Percentiles rank a stretch among this genome's conserved stretches.
Conservation (phyloP, 139 green algal species). For the Chlamydomonas schloesseri region DNA sequence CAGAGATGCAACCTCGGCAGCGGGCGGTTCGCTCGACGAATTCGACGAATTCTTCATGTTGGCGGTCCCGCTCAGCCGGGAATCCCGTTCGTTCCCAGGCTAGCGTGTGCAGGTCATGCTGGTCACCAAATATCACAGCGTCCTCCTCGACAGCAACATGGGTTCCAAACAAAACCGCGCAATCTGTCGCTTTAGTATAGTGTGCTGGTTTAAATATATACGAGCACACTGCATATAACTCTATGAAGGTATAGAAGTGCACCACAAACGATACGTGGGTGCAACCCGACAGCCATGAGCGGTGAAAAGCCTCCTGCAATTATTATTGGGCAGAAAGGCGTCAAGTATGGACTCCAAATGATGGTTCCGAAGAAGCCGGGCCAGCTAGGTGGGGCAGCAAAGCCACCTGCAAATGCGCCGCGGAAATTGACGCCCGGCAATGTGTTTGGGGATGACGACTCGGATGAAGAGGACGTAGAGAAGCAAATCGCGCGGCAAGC, state of each 20-base stretch:
- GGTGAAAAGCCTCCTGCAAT: not conserved
- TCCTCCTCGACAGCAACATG: no score
- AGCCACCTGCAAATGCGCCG: slow-evolving; percentile 18
- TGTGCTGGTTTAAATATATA: no score
- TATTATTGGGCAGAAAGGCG: slow-evolving; percentile 75
- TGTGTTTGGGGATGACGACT: slow-evolving; percentile 77
- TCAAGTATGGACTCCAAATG: slow-evolving; percentile 84
- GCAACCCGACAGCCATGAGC: not conserved
- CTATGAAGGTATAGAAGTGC: not conserved
- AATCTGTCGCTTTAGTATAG: no score
- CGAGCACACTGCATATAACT: no score
- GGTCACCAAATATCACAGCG: no score
- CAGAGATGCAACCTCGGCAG: no score
- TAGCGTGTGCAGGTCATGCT: no score
- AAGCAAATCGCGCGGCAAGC: slow-evolving; percentile 74
- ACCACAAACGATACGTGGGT: not conserved
- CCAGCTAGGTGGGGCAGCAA: slow-evolving; percentile 2
- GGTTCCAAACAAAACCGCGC: no score
- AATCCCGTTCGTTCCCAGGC: no score
- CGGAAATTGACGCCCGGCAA: slow-evolving; percentile 24
- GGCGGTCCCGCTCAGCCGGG: no score
- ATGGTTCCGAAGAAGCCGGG: slow-evolving; percentile 48
- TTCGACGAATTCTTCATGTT: no score
- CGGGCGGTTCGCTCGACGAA: no score
- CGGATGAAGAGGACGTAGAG: slow-evolving; percentile 71